Base-by-base conservation (phyloP, 805 yeast genomes). In the Zygoascus tannicola region DNA sequence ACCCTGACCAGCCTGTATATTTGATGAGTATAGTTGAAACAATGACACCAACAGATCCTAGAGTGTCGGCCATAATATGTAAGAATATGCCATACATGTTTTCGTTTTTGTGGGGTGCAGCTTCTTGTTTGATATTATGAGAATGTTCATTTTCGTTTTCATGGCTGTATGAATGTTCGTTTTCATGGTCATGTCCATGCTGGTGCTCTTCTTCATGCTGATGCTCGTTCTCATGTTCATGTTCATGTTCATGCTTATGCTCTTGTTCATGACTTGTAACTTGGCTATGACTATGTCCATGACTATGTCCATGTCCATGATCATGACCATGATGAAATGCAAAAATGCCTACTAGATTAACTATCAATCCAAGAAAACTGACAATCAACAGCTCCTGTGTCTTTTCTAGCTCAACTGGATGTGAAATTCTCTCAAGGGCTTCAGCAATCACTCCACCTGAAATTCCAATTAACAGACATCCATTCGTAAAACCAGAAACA, bases 41-140 rank as follows among this genome's bases (percentile, higher is more conserved):
- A n/a, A 92, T 88, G 15, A 94, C 99, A 4, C 97, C 97, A 0
- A 88, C 94, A 0, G 97, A 90, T 0, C 99, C 99, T 34, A 92
- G 67, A 0, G 97, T 88, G 56, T 92, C 99, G 0, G 99, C 99
- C 37, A 92, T 59, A 23, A 92, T 84, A 55, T 92, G 99, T 37
- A 92, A 67, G 56, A 92, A 92, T 4, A 92, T 85, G 12, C 99
- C 99, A 46, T 81, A 79, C 94, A 90, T 84, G 60, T 90, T 90
- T 35, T 75, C 80, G 52, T 76, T 74, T n/a, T 67, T 66, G 28
- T 56, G 62, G 2, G 18, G 37, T 14, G 58, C 62, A 2, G 54
- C 51, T 3, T 64, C 67, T 20, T 66, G 68, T 22, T 60, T 73
- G 49, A 49, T 55, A 18, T 34, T 32, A 46, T 46, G 48, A 4